Evolutionary conservation across 2,329 filamentous ascomycete genomes (phyloP).

Genomic region (Diatrype stigma): DNA sequence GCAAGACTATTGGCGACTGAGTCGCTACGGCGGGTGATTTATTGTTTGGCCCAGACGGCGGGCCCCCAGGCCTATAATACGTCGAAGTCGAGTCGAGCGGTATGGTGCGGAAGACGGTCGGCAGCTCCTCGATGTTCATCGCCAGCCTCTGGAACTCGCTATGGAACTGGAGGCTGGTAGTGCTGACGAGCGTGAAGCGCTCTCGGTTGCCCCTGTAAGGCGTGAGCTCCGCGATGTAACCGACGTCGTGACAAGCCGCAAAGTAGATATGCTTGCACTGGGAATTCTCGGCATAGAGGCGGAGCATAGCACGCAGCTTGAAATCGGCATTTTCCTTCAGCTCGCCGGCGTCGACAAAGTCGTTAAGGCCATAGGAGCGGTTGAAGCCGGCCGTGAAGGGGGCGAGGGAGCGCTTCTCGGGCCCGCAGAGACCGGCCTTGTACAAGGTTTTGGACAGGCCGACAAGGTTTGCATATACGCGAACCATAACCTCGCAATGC

Average conservation of each 20-base stretch:
- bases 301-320: conserved; percentile 49
- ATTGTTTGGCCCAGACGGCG: not conserved
- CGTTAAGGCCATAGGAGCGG: conserved; percentile 52
- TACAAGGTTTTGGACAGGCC: conserved; percentile 47
- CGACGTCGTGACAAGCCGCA: conserved; percentile 57
- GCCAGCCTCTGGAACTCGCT: conserved; percentile 48
- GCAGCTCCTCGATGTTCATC: conserved; percentile 47
- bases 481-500: conserved; percentile 49
- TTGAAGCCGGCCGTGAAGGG: conserved; percentile 55
- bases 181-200: conserved; percentile 51
- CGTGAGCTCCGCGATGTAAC: conserved; percentile 53
- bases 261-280: conserved; percentile 64
- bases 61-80: conserved; percentile 1
- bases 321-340: conserved; percentile 56
- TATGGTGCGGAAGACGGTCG: conserved; percentile 46
- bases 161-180: conserved; percentile 42
- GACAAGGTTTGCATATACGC: conserved; percentile 52
- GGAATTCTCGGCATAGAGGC: conserved; percentile 51
- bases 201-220: conserved; percentile 45
- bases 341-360: conserved; percentile 59
- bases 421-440: conserved; percentile 43
- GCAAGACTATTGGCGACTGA: too few species aligned
- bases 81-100: conserved; percentile 22
- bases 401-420: conserved; percentile 52
- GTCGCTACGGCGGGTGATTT: not conserved